Evolutionary conservation across 805 yeast genomes (phyloP).

Genomic region (Nadsonia fulvescens): DNA sequence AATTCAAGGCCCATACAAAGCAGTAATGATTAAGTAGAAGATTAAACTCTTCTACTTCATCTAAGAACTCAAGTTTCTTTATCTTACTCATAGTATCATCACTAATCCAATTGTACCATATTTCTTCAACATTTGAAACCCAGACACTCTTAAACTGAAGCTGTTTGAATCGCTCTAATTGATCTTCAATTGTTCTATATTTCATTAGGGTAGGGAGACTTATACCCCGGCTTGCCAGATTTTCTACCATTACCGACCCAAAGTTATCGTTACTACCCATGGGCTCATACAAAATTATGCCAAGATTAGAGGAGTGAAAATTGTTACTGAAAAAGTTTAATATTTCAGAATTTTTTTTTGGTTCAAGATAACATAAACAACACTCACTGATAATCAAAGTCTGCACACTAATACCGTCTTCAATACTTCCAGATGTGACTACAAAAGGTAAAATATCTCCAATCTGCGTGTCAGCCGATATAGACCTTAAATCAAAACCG

Average conservation of each 20-base stretch:
- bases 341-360: conserved; percentile 28
- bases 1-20: conserved; percentile 25
- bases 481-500: conserved; percentile 36
- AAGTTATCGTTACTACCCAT: conserved; percentile 41
- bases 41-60: conserved; percentile 56
- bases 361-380: conserved; percentile 51
- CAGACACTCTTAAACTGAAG: conserved; percentile 13
- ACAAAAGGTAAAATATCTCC: conserved; percentile 11
- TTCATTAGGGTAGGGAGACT: conserved; percentile 36
- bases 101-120: conserved; percentile 27
- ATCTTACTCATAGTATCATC: conserved; percentile 26
- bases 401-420: conserved; percentile 26
- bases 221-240: conserved; percentile 43
- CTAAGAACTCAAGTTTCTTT: conserved; percentile 42
- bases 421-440: conserved; percentile 16
- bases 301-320: conserved; percentile 14
- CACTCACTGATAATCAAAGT: conserved; percentile 59
- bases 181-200: conserved; percentile 30
- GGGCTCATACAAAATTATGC: conserved; percentile 48
- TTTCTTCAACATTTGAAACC: conserved; percentile 27
- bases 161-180: conserved; percentile 20
- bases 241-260: conserved; percentile 50
- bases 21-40: conserved; percentile 47
- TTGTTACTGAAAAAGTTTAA: conserved; percentile 24
- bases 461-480: too few relatives aligned